These are phyloP conservation scores for Aspergillus sp. DNA, from an alignment of 2,329 filamentous ascomycete species.

Conservation along the genomic window DNA sequence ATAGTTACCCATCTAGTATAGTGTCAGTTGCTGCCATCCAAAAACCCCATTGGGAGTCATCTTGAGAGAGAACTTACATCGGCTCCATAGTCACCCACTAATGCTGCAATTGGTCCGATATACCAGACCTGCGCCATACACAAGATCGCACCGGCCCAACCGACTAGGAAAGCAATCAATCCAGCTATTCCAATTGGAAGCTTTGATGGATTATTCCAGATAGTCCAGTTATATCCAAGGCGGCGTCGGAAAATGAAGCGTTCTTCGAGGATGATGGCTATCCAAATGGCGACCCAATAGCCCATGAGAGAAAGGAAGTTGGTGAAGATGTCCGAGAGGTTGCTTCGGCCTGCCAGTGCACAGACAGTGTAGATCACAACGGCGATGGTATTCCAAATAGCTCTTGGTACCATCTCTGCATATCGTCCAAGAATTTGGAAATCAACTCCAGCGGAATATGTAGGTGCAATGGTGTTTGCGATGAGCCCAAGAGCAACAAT, in stretches of 20 bases:
- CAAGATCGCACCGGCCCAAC: constrained; percentile 61
- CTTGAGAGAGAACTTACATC: constrained; percentile 43
- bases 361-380: constrained; percentile 61
- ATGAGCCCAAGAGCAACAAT: constrained; percentile 61
- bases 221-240: constrained; percentile 54
- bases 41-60: constrained; percentile 55
- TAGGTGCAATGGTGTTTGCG: constrained; percentile 61
- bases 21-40: constrained; percentile 14
- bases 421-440: constrained; percentile 62
- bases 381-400: constrained; percentile 60
- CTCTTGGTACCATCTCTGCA: constrained; percentile 55
- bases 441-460: constrained; percentile 62
- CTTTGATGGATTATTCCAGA: constrained; percentile 56
- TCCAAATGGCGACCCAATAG: constrained; percentile 65
- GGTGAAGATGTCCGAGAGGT: constrained; percentile 61
- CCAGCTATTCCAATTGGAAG: constrained; percentile 61
- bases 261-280: constrained; percentile 56
- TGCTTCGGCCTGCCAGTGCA: constrained; percentile 57
- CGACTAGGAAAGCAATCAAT: constrained; percentile 56
- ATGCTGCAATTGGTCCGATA: constrained; percentile 56
- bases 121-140: constrained; percentile 69
- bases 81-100: constrained; percentile 54
- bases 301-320: constrained; percentile 69
- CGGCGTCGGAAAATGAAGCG: constrained; percentile 56
- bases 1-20: constrained; percentile 50